Evolutionary conservation across 2,329 filamentous ascomycete genomes (phyloP), one percentile per base, ranked within the genome.

Genomic region (Aspergillus nomiae): DNA sequence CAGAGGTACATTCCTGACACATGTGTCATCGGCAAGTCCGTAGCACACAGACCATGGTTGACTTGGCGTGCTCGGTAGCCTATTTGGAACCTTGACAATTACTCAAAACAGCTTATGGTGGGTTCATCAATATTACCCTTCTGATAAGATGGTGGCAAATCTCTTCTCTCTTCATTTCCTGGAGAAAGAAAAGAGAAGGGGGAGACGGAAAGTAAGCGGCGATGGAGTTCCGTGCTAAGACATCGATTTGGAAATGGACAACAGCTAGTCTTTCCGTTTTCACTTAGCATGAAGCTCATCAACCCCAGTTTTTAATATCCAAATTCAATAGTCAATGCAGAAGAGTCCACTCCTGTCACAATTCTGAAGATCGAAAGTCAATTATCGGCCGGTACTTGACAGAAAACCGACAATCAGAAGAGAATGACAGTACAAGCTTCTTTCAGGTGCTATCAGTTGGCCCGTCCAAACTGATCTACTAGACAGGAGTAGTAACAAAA

Each of bases 1-100:
- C 41, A 32, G 36, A 34, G n/a, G 21, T 53, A 56, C 58, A 32
- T 58, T 63, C 51, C 63, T 63, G 62, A 61, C 64, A 38, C 34
- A 68, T 50, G 59, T 67, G 62, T 67, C 67, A 66, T 70, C 69
- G 69, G 67, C 63, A 65, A 67, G 64, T 69, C 69, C 69, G 69
- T 69, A 58, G 66, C 59, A 64, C 59, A 62, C 66, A 60, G 62
- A 60, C 60, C 61, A 56, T 58, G 58, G 24, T 53, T 56, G 62
- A 64, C 65, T 65, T 64, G 65, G 65, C 65, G 62, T 61, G 54
- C 54, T 63, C 63, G 38, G 50, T 65, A 61, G 55, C 56, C 55
- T 45, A 64, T 62, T 58, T 60, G 48, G 51, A 60, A 61, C 54
- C 60, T 59, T 62, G 58, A 55, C 57, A 36, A 56, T 63, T 59